Percentiles rank a stretch among this genome's conserved stretches.
These are phyloP conservation scores for Malania oleifera DNA, from an alignment of 164 flowering plant genomes.

Conservation along the genomic window DNA sequence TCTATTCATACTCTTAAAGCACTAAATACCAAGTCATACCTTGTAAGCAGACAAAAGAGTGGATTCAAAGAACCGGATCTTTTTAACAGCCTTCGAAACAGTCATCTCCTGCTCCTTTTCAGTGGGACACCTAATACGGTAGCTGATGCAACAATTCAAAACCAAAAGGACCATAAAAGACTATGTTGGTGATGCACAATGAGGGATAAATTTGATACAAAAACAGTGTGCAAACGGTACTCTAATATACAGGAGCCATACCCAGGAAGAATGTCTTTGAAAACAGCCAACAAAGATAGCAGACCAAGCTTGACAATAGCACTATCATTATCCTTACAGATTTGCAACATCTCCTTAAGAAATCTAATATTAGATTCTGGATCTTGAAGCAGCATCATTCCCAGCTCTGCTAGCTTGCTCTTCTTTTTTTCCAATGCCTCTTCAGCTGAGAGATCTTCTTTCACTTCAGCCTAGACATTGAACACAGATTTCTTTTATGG, in stretches of 20 bases:
- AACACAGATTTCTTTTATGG: not conserved
- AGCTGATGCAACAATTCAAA: conserved; percentile 47
- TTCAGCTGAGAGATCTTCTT: conserved; percentile 78
- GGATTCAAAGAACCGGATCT: conserved; percentile 79
- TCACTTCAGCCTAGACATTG: conserved; percentile 68
- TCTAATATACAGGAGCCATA: conserved; percentile 16
- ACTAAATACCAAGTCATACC: conserved; percentile 35
- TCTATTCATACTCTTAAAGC: no score
- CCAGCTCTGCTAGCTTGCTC: conserved; percentile 78
- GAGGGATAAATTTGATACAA: not conserved
- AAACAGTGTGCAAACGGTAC: not conserved
- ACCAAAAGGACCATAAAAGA: not conserved
- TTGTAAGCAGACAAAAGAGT: conserved; percentile 77
- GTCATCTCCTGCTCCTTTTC: conserved; percentile 88
- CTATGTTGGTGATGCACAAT: not conserved
- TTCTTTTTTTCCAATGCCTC: conserved; percentile 56
- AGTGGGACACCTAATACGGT: conserved; percentile 94
- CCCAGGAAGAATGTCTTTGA: conserved; percentile 98
- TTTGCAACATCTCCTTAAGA: conserved; percentile 66
- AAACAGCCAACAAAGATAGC: conserved; percentile 76
- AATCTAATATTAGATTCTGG: conserved; percentile 80
- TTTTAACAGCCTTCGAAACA: conserved; percentile 79
- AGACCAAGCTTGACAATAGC: conserved; percentile 64
- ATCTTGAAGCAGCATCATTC: conserved; percentile 68
- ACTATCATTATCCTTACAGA: conserved; percentile 57